Percentiles rank a stretch among this genome's conserved stretches.
Conservation (phyloP, 495 filamentous ascomycete species). For the Usnea hakonensis region DNA sequence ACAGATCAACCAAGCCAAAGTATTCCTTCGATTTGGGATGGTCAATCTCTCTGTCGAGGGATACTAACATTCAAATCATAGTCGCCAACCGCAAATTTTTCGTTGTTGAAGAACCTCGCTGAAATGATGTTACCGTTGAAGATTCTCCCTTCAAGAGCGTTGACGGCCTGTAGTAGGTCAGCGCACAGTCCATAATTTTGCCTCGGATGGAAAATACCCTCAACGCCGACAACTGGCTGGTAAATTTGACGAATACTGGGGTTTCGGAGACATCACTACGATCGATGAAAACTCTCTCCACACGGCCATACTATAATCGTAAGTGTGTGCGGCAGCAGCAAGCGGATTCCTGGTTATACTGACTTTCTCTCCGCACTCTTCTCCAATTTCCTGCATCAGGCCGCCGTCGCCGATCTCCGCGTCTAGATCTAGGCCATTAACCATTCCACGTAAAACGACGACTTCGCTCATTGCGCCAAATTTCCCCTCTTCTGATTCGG, state of each 20-base stretch:
- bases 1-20: neutral
- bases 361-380: conserved; percentile 77
- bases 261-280: conserved; percentile 41
- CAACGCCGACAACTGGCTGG: conserved; percentile 66
- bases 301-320: conserved; percentile 61
- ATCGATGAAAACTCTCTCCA: conserved; percentile 75
- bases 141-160: conserved; percentile 71
- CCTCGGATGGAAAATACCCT: conserved; percentile 49
- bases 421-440: conserved; percentile 69
- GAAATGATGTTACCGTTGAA: conserved; percentile 80
- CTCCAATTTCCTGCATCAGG: conserved; percentile 86
- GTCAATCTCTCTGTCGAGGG: neutral
- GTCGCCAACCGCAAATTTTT: conserved; percentile 68
- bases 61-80: conserved; percentile 39
- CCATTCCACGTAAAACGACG: conserved; percentile 70
- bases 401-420: conserved; percentile 62
- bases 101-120: conserved; percentile 69
- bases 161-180: conserved; percentile 57
- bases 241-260: conserved; percentile 88
- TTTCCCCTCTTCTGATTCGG: conserved; percentile 45
- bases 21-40: neutral
- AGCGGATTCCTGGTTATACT: conserved; percentile 13
- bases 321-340: conserved; percentile 3
- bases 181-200: conserved; percentile 6
- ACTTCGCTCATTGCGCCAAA: conserved; percentile 75